These are phyloP conservation scores for Mycena venus DNA, from an alignment of 768 basidiomycete species.

Conservation along the genomic window DNA sequence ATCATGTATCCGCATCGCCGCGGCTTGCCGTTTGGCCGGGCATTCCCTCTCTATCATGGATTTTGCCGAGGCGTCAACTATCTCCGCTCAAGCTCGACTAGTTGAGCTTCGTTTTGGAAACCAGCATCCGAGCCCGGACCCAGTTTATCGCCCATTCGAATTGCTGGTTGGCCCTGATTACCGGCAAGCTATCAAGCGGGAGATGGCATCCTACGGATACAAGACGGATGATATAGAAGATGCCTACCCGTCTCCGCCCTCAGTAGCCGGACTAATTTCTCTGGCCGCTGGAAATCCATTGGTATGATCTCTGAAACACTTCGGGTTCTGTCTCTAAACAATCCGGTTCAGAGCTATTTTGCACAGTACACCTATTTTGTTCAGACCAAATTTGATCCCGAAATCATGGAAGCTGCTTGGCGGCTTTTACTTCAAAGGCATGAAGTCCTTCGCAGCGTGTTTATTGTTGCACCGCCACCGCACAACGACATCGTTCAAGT, in stretches of 20 bases:
- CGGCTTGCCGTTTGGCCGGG: constrained; percentile 1
- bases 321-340: background rate
- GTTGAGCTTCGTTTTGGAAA: background rate
- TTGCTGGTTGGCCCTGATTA: background rate
- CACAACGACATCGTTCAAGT: constrained; percentile 9
- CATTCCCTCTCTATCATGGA: constrained; percentile 1
- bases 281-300: constrained; percentile 13
- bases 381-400: background rate
- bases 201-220: constrained; percentile 7
- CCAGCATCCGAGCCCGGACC: background rate
- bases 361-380: background rate
- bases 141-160: constrained; percentile 2
- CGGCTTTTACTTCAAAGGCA: background rate
- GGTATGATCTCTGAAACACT: background rate
- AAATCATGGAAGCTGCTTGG: constrained; percentile 4
- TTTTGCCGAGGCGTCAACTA: background rate
- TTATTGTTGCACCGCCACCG: constrained; percentile 7
- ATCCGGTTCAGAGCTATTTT: constrained; percentile 2
- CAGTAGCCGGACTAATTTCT: background rate
- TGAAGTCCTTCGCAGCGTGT: constrained; percentile 12
- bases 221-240: background rate
- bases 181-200: background rate
- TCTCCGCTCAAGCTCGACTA: background rate
- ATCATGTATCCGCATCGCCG: constrained; percentile 2
- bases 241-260: constrained; percentile 4